Base-by-base conservation (phyloP, 768 basidiomycete species). In the Glaciozyma antarctica region DNA sequence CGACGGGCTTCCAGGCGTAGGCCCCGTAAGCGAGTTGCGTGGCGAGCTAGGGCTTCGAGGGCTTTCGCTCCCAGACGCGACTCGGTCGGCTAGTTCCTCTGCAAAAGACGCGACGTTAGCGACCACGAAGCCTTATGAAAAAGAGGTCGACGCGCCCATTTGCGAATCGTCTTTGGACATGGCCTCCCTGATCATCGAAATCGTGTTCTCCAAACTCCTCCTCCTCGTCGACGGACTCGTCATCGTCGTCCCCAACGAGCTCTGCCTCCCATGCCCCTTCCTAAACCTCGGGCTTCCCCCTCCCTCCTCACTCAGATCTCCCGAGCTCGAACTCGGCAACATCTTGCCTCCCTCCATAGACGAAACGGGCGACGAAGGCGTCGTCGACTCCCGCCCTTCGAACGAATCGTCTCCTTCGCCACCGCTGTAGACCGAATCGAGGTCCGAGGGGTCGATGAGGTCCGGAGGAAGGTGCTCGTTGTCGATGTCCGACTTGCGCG, bases 401-500 rank as follows among this genome's bases (percentile, higher is more conserved):
- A 74, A 72, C 52, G 73, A 75, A 49, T 58, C 45, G 26, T 47
- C 55, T 60, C 13, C 73, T 71, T 24, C 73, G 69, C 19, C n/a
- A n/a, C n/a, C 62, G 59, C 17, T 57, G 16, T 1, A 51, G 61
- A 64, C 54, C 74, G 63, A 51, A 38, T 62, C 70, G 52, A 71
- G 65, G 48, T 72, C 68, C 6, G 68, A 72, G 32, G 80, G 79
- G 64, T 97, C 93, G 75, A 90, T 87, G 22, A 99, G 81, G 21
- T 97, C 91, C 3, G 94, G 94, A 3, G 94, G 95, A n/a, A 98
- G 80, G 43, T 92, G 87, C 77, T 99, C 95, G 78, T 98, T 98
- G 78, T 98, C 94, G 71, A 98, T 97, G 80, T 98, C 95, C 52
- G 88, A 67, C 55, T 72, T 73, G 65, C 74, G 69, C 22, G 95